Evolutionary conservation across 305 asterid species (phyloP).

Genomic region (Rubia peregrina): DNA sequence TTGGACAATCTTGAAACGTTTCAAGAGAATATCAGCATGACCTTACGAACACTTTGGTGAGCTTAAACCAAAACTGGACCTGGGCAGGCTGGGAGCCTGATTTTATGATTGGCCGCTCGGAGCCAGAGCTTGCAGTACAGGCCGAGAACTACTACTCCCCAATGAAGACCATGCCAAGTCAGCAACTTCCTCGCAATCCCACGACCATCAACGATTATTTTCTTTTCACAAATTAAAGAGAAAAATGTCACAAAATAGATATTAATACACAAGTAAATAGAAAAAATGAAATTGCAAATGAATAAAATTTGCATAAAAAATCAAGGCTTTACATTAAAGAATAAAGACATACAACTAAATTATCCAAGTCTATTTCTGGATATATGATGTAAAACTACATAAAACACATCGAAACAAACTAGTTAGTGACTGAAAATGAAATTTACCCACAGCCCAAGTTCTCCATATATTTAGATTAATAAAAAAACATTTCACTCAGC

Average conservation of each 20-base stretch:
- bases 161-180: background rate
- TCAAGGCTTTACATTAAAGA: background rate
- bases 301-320: background rate
- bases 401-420: too few relatives aligned
- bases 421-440: background rate
- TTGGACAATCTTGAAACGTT: background rate
- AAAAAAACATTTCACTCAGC: too few relatives aligned
- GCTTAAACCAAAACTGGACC: background rate
- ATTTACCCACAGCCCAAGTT: background rate
- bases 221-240: background rate
- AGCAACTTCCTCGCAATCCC: background rate
- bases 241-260: background rate
- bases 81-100: background rate
- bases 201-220: background rate
- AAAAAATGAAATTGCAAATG: background rate
- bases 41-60: background rate
- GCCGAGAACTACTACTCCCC: background rate
- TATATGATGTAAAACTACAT: background rate
- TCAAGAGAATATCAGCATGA: background rate
- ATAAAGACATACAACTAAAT: background rate
- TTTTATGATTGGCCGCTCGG: background rate
- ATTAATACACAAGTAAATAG: too few relatives aligned
- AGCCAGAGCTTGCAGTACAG: background rate
- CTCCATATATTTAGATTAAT: background rate
- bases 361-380: background rate